Evolutionary conservation across 495 filamentous ascomycete genomes (phyloP).

Genomic region (Xylaria curta): DNA sequence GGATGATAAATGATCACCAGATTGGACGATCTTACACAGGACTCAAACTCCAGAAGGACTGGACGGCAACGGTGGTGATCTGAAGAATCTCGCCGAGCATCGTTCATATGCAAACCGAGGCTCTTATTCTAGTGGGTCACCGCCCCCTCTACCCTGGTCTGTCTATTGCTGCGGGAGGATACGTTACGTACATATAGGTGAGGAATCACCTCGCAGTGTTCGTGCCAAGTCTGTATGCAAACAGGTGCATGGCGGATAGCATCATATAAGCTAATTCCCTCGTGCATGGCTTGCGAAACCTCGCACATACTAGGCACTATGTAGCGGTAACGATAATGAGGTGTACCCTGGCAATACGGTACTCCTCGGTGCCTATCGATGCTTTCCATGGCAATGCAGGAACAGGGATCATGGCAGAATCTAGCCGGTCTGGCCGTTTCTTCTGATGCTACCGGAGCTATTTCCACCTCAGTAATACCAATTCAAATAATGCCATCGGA

Average conservation of each 20-base stretch:
- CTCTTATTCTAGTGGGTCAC: not conserved
- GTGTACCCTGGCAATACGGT: not conserved
- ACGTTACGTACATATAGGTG: conserved; percentile 20
- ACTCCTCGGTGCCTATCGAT: not conserved
- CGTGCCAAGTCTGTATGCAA: conserved; percentile 3
- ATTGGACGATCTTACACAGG: not conserved
- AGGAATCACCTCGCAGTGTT: not conserved
- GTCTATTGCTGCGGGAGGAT: not conserved
- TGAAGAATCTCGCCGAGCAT: not conserved
- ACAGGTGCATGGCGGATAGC: not conserved
- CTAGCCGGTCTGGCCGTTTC: not conserved
- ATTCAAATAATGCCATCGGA: not conserved
- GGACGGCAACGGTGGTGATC: not conserved
- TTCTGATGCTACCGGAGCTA: not conserved
- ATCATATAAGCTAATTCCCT: conserved; percentile 17
- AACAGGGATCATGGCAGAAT: conserved; percentile 6
- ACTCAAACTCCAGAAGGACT: not conserved
- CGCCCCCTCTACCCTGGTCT: not conserved
- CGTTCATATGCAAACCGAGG: conserved; percentile 9
- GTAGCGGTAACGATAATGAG: conserved; percentile 5
- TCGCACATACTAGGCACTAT: too few relatives aligned
- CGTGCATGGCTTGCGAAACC: conserved; percentile 1
- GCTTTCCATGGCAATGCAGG: conserved; percentile 16
- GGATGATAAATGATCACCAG: conserved; percentile 41
- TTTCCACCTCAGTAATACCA: not conserved